A percentile compares a stretch with the other conserved stretches of the same genome.
phyloP scores from a whole-genome alignment of 257 asterid genomes.

The Solanum acaule region DNA sequence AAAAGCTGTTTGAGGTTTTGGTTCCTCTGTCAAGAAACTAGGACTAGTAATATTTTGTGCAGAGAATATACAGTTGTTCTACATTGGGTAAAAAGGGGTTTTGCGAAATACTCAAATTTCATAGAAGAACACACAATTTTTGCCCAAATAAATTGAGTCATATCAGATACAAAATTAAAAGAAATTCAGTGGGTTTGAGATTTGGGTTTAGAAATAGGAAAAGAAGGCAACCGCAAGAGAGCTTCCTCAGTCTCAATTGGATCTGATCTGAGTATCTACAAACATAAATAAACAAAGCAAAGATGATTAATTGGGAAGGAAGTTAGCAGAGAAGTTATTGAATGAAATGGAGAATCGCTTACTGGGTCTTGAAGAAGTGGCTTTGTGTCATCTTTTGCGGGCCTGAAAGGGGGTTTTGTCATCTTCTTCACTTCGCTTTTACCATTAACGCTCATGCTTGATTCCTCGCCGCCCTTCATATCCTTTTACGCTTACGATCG shows the following conservation, averaged over 20 bases:
- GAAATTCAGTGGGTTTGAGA: background rate
- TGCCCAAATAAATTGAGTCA: background rate
- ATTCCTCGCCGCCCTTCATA: conserved; percentile 21
- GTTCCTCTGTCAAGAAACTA: background rate
- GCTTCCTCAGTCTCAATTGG: conserved; percentile 92
- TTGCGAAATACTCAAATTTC: background rate
- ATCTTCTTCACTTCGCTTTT: conserved; percentile 12
- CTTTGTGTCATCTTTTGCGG: conserved; percentile 69
- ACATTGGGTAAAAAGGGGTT: background rate
- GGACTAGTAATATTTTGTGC: background rate
- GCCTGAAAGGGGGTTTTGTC: conserved; percentile 54
- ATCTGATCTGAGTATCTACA: conserved; percentile 71
- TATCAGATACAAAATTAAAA: background rate
- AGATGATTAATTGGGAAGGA: background rate
- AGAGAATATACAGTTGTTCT: background rate
- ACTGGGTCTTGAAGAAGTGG: conserved; percentile 79
- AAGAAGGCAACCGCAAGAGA: conserved; percentile 68
- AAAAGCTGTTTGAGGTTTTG: background rate
- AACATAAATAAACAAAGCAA: background rate
- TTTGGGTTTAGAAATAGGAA: conserved; percentile 29
- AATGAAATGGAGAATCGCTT: background rate
- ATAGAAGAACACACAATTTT: background rate
- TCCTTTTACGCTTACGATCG: background rate
- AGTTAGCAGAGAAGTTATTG: no score
- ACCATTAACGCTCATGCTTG: conserved; percentile 7